Conservation (phyloP, 495 filamentous ascomycete species). For the Saxophila tyrrhenica region DNA sequence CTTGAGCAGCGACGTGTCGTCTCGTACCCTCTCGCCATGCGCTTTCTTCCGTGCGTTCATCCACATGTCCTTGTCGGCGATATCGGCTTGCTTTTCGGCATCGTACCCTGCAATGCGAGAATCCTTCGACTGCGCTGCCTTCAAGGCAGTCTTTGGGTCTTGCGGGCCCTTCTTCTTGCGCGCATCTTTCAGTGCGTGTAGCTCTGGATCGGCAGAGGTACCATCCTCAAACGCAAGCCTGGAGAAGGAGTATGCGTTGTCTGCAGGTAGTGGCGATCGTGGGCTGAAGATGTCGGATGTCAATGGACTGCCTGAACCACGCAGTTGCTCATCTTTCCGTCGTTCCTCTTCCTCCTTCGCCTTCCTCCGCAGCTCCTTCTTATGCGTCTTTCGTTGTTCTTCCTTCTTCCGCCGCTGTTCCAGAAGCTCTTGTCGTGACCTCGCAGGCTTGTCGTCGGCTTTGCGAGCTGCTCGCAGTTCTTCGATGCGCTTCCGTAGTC, state of each 20-base stretch:
- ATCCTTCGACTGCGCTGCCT: slow-evolving; percentile 58
- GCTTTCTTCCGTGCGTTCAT: slow-evolving; percentile 79
- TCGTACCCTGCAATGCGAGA: slow-evolving; percentile 57
- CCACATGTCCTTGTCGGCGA: slow-evolving; percentile 91
- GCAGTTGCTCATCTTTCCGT: slow-evolving; percentile 43
- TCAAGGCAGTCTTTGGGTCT: slow-evolving; percentile 65
- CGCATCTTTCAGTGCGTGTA: slow-evolving; percentile 43
- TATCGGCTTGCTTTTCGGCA: slow-evolving; percentile 64
- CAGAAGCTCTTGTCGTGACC: slow-evolving; percentile 77
- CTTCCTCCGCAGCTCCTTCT: slow-evolving; percentile 64
- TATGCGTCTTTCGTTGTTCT: slow-evolving; percentile 70
- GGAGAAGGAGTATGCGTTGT: slow-evolving; percentile 73
- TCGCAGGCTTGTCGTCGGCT: slow-evolving; percentile 68
- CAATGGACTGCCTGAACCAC: slow-evolving; percentile 21
- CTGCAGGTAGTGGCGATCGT: slow-evolving; percentile 28
- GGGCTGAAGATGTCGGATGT: slow-evolving; percentile 21
- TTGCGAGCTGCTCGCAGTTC: slow-evolving; percentile 70
- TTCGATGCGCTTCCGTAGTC: slow-evolving; percentile 69
- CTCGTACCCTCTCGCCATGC: slow-evolving; percentile 77
- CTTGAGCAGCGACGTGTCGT: slow-evolving; percentile 80
- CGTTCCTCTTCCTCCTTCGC: slow-evolving; percentile 65
- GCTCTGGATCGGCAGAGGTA: slow-evolving; percentile 54
- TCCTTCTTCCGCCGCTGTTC: slow-evolving; percentile 81
- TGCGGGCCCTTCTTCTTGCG: slow-evolving; percentile 61
- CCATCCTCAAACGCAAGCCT: slow-evolving; percentile 81